A percentile compares a stretch with the other conserved stretches of the same genome.
Evolutionary conservation across 148 eudicot species (phyloP).

Genomic region (Salicornia ramosissima): DNA sequence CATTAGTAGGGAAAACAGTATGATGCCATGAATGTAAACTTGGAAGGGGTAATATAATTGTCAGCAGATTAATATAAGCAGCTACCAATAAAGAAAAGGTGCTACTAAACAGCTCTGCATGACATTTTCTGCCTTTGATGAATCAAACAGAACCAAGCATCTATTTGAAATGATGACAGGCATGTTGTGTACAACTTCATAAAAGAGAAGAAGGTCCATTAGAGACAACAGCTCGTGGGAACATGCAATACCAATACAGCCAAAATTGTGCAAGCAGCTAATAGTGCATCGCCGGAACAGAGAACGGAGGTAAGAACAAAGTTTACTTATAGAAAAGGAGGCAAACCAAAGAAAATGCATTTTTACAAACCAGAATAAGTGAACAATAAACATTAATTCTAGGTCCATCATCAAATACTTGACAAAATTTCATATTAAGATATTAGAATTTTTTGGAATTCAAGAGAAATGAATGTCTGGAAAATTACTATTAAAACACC

Average conservation of each 20-base stretch:
- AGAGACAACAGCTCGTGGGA: background rate
- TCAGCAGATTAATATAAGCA: background rate
- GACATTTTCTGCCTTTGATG: slow-evolving; percentile 21
- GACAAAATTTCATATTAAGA: background rate
- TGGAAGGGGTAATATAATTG: background rate
- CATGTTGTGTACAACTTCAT: background rate
- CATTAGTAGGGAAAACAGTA: background rate
- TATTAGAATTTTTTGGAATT: no score
- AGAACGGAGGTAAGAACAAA: background rate
- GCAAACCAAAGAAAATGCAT: background rate
- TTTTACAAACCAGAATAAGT: background rate
- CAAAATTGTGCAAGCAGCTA: background rate
- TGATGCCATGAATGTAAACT: background rate
- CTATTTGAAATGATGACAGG: slow-evolving; percentile 29
- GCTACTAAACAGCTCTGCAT: slow-evolving; percentile 7
- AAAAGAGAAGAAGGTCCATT: background rate
- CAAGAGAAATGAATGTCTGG: slow-evolving; percentile 24
- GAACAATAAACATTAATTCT: background rate
- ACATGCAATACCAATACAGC: no score
- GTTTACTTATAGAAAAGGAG: background rate
- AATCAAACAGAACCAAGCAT: slow-evolving; percentile 20
- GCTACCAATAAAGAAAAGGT: background rate
- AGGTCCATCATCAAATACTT: background rate
- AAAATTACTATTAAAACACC: slow-evolving; percentile 45
- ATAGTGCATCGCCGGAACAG: background rate